These are phyloP conservation scores for Cladosporium halotolerans DNA, from an alignment of 2,329 filamentous ascomycete species.

Conservation along the genomic window DNA sequence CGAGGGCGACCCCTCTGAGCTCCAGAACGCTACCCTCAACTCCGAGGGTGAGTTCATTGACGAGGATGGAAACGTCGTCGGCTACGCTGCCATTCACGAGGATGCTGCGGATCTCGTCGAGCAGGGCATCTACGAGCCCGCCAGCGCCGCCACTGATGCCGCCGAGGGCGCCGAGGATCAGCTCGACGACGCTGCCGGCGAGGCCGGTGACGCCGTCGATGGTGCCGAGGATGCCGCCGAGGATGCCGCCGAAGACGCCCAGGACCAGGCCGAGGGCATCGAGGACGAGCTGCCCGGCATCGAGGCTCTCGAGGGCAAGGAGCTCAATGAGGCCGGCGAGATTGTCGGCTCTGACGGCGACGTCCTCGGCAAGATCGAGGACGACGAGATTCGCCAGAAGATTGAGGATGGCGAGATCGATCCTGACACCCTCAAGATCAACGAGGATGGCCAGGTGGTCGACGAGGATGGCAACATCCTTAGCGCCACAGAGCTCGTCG, in stretches of 20 bases:
- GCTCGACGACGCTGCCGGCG: slow-evolving; percentile 27
- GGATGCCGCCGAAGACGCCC: slow-evolving; percentile 25
- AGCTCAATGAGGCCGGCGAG: slow-evolving; percentile 45
- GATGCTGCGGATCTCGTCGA: slow-evolving; percentile 38
- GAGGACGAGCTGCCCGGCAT: slow-evolving; percentile 47
- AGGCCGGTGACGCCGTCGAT: slow-evolving; percentile 21
- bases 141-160: slow-evolving; percentile 35
- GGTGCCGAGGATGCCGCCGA: slow-evolving; percentile 26
- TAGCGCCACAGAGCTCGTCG: slow-evolving; percentile 45
- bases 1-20: slow-evolving; percentile 43
- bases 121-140: slow-evolving; percentile 40
- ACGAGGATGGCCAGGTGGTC: slow-evolving; percentile 46
- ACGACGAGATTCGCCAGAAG: slow-evolving; percentile 37
- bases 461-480: slow-evolving; percentile 47
- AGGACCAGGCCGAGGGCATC: slow-evolving; percentile 31
- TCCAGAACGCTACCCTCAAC: slow-evolving; percentile 45
- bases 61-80: slow-evolving; percentile 48
- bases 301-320: slow-evolving; percentile 46
- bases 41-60: slow-evolving; percentile 51
- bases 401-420: slow-evolving; percentile 35
- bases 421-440: slow-evolving; percentile 44
- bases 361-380: slow-evolving; percentile 44
- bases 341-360: slow-evolving; percentile 45
- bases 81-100: slow-evolving; percentile 45
- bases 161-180: slow-evolving; percentile 34